phyloP scores from a whole-genome alignment of 2,329 filamentous ascomycete species.

The Hypoxylon sp. region DNA sequence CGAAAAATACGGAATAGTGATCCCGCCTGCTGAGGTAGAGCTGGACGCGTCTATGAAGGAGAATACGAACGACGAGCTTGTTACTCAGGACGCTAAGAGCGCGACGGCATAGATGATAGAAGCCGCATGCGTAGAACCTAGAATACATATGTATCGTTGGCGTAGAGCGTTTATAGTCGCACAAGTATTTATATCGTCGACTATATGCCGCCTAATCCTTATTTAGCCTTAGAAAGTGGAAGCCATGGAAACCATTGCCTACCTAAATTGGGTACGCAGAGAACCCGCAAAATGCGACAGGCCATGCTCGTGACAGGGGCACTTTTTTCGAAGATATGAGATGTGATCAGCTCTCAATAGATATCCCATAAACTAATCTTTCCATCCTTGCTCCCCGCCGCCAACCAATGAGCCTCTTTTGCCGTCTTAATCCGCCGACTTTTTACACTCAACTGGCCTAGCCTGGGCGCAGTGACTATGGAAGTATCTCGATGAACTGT shows the following conservation, averaged over 20 bases:
- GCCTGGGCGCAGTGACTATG: conserved; percentile 48
- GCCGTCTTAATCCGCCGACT: conserved; percentile 73
- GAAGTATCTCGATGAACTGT: conserved; percentile 12
- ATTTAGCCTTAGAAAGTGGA: neutral
- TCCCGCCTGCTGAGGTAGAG: conserved; percentile 60
- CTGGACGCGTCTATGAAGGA: conserved; percentile 59
- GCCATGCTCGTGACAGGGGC: neutral
- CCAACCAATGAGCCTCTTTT: conserved; percentile 85
- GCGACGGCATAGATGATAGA: conserved; percentile 1
- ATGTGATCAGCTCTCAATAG: conserved; percentile 65
- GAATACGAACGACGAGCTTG: conserved; percentile 46
- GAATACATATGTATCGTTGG: neutral
- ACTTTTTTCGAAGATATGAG: neutral
- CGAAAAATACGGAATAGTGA: conserved; percentile 68
- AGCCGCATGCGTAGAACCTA: conserved; percentile 3
- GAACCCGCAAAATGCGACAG: neutral
- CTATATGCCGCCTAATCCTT: neutral
- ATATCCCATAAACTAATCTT: conserved; percentile 97
- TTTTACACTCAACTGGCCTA: conserved; percentile 65
- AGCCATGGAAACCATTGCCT: neutral
- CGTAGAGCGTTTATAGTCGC: neutral
- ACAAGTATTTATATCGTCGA: neutral
- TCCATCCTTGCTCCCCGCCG: conserved; percentile 91
- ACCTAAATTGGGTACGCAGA: neutral
- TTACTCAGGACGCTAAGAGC: conserved; percentile 35